Evolutionary conservation across 352 stramenopile genomes (phyloP), one percentile per base, ranked within the genome.

Genomic region (Phytophthora palmivora): DNA sequence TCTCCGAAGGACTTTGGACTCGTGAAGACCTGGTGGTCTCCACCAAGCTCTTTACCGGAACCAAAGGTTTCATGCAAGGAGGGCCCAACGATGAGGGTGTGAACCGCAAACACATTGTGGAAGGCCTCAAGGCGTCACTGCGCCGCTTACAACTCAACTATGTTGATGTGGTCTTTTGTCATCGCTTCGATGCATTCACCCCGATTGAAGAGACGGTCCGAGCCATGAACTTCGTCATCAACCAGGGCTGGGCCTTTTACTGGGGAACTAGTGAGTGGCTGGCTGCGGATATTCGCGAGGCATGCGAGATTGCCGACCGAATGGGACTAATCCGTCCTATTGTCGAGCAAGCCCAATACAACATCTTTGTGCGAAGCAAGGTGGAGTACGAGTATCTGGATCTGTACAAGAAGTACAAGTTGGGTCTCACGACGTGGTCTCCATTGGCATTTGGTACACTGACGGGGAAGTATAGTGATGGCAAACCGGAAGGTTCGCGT

Each of bases 281-380:
- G 6, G 46, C 46, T 11, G 21, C 46, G 3, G 46, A 53, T 19
- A 53, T 53, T 14, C 16, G 5, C 1, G 44, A 41, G 12, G 46
- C 46, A 2, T 70, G 60, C 7, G 57, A 71, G 7, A 55, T 80
- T 32, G 72, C 72, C 10, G 65, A 80, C 15, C 57, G 63, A 1
- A 41, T 79, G 1, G 63, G 58, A 0, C 33, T 78, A 12, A 77
- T 78, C 47, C 56, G 58, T 28, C 75, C 75, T 15, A 50, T 79
- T 11, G 62, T 79, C 2, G 68, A 81, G 54, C 77, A 79, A 33
- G 50, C 70, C 0, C 38, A 70, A 15, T 83, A 83, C 68, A 58
- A 60, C 39, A 74, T 83, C 45, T 63, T 84, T 16, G 44, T 46
- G 24, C 61, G 63, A 4, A 53, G 28, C 7, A 54, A 56, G 12